Evolutionary conservation across 345 rosid genomes (phyloP).

Genomic region (Acer yangbiense): DNA sequence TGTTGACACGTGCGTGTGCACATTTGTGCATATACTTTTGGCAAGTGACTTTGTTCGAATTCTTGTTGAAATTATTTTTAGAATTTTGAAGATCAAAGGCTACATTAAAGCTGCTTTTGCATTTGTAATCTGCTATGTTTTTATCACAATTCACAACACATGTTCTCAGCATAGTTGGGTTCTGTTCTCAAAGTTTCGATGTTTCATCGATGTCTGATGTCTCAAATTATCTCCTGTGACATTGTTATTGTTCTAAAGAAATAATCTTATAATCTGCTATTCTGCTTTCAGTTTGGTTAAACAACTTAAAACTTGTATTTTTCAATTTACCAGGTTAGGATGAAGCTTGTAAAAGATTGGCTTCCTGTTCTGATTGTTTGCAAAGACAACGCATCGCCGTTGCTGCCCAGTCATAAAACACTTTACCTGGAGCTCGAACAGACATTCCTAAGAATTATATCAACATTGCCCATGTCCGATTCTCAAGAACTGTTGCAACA

Average conservation of each 20-base stretch:
- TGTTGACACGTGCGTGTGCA: not conserved
- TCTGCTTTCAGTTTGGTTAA: not conserved
- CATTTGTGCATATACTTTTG: not conserved
- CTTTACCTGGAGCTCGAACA: conserved; percentile 63
- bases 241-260: not conserved
- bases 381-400: conserved; percentile 49
- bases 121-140: not conserved
- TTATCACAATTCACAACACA: too few relatives aligned
- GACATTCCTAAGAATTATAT: conserved; percentile 63
- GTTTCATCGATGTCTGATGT: not conserved
- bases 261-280: not conserved
- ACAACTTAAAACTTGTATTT: not conserved
- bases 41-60: not conserved
- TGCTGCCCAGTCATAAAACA: conserved; percentile 45
- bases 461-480: conserved; percentile 65
- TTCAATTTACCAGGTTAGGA: conserved; percentile 51
- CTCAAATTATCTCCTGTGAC: not conserved
- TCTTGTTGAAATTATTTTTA: not conserved
- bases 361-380: conserved; percentile 72
- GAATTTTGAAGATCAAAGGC: not conserved
- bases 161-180: not conserved
- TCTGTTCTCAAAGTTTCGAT: not conserved
- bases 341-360: conserved; percentile 67
- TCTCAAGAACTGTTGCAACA: conserved; percentile 55
- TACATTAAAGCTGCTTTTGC: not conserved